Conservation (phyloP, 331 rosid genomes). For the Acacia concinna region DNA sequence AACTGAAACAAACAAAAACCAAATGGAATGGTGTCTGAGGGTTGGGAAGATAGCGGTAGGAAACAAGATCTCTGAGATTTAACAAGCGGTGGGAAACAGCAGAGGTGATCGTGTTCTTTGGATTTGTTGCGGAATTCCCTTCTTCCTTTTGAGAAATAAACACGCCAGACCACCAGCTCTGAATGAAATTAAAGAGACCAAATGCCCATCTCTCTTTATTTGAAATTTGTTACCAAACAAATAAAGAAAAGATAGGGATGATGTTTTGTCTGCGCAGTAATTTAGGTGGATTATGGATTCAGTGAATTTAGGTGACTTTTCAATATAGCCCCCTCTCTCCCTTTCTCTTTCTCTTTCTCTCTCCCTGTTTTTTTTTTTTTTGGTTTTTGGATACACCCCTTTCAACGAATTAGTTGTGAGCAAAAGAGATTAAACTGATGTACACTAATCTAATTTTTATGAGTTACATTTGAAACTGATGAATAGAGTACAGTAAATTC, state of each 20-base stretch:
- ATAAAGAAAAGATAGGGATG: neutral
- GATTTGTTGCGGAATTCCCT: neutral
- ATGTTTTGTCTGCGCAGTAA: neutral
- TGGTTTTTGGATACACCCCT: too few relatives aligned
- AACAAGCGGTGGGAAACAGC: neutral
- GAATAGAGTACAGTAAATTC: neutral
- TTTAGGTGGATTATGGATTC: slow-evolving; percentile 4
- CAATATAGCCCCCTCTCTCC: too few relatives aligned
- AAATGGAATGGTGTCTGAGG: slow-evolving; percentile 6
- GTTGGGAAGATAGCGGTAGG: slow-evolving; percentile 19
- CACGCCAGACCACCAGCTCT: neutral
- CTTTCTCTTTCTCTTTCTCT: too few relatives aligned
- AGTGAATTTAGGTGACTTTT: slow-evolving; percentile 11
- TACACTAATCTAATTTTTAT: neutral
- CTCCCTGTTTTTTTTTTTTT: too few relatives aligned
- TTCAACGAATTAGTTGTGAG: neutral
- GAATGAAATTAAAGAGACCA: neutral
- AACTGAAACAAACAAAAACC: neutral
- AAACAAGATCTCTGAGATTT: slow-evolving; percentile 36
- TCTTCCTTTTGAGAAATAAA: neutral
- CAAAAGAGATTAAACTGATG: neutral
- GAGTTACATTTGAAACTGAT: neutral
- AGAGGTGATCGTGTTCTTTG: neutral
- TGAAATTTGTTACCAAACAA: neutral
- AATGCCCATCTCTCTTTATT: neutral